Percentiles rank a stretch among this genome's conserved stretches.
Evolutionary conservation across 306 rosid species (phyloP).

Genomic region (Citrullus mucosospermus): DNA sequence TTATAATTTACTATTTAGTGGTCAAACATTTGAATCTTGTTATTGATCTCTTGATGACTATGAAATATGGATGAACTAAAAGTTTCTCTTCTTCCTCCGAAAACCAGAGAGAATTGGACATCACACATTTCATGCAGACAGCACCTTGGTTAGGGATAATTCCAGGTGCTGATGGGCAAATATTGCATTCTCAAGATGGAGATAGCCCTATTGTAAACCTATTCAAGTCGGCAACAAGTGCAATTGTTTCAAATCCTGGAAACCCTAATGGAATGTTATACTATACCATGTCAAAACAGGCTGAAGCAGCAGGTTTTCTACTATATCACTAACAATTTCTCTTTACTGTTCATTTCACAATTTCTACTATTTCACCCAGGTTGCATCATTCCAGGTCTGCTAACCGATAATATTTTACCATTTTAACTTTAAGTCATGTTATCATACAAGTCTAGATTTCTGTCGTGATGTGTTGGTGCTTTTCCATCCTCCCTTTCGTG

Average conservation of each 20-base stretch:
- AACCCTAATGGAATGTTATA: conserved; percentile 62
- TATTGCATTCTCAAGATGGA: conserved; percentile 70
- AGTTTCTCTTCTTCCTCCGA: neutral
- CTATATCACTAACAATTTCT: neutral
- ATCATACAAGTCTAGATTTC: neutral
- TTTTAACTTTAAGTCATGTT: neutral
- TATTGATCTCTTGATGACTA: neutral
- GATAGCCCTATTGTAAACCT: conserved; percentile 88
- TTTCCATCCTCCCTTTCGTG: too few relatives aligned
- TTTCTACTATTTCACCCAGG: neutral
- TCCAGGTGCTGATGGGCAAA: conserved; percentile 89
- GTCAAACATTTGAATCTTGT: neutral
- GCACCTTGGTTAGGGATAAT: conserved; percentile 95
- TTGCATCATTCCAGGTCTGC: neutral
- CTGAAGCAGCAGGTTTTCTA: conserved; percentile 91
- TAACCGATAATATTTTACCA: neutral
- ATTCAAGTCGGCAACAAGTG: conserved; percentile 71
- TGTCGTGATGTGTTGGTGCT: neutral
- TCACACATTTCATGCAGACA: conserved; percentile 86
- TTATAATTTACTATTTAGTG: neutral
- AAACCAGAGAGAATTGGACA: conserved; percentile 78
- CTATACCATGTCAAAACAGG: conserved; percentile 81
- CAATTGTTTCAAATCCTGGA: conserved; percentile 55
- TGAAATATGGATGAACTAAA: neutral
- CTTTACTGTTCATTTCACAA: conserved; percentile 6